Base-by-base conservation (phyloP, 1,284 basidiomycete species). In the Apiotrichum porosum region DNA sequence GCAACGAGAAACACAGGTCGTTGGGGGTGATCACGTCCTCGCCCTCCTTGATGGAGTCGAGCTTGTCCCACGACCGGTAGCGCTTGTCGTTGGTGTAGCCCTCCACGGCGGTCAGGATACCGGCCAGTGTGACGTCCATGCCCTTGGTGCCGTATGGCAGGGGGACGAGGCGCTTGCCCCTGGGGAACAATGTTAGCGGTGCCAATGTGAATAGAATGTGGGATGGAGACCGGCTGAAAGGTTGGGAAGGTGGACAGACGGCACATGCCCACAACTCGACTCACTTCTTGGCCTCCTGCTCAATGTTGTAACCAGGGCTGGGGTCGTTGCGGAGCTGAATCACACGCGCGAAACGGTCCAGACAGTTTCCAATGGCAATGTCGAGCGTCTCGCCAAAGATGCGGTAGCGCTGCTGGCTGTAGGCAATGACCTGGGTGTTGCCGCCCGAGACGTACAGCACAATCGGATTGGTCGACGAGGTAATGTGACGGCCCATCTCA, bases 381-480 rank as follows among this genome's bases (percentile, higher is more conserved):
- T 99, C 95, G 42, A 99, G 80, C 12, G 95, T 98, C 74, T 99
- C 95, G 22, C 95, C 95, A 70, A 99, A 99, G 58, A 99, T 99
- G 37, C 95, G 83, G 69, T 99, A 99, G 54, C 90, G 82, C 57
- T 97, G 90, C 58, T 90, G 86, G 17, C 91, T 95, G 71, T 99
- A 99, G 1, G 95, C 95, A 57, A 99, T 97, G 28, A 99, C 93
- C 73, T 99, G 95, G 0, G 95, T 98, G 73, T 99, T 99, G 10
- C 95, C 95, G 14, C 95, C 95, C 0, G 93, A 97, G 12, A 99
- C 95, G 68, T 99, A 99, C 28, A 99, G 82, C 2, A 98, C 93
- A 61, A 99, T 86, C 0, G 95, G 95, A 63, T 97, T 95, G 51
- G 84, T 83, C 2, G 95, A 93, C 30, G 86, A 86, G 0, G 95